A percentile compares a stretch with the other conserved stretches of the same genome.
Conservation (phyloP, 106 monocot genomes). For the Dioscorea dumetorum region DNA sequence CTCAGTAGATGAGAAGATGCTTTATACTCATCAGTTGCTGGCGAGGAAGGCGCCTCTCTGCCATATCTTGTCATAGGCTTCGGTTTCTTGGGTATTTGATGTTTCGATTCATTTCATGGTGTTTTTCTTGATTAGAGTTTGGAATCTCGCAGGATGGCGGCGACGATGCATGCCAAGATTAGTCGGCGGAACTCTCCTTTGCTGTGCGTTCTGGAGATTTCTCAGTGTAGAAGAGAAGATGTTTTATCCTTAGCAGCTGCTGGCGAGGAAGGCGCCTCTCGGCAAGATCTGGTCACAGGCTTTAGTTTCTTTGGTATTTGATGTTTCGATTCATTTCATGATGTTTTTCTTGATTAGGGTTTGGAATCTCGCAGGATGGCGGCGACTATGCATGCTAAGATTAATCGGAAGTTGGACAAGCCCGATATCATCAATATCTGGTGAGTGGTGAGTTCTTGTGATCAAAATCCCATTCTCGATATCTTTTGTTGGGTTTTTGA, state of each 20-base stretch:
- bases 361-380: conserved; percentile 67
- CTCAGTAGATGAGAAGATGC: too few relatives aligned
- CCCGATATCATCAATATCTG: conserved; percentile 88
- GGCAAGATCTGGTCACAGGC: conserved; percentile 81
- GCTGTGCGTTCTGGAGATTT: too few relatives aligned
- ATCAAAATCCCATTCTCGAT: background rate
- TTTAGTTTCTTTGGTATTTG: background rate
- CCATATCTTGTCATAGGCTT: too few relatives aligned
- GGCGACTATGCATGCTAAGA: conserved; percentile 82
- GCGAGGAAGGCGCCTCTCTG: too few relatives aligned
- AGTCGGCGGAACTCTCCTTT: too few relatives aligned
- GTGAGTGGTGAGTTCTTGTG: conserved; percentile 18
- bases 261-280: conserved; percentile 81
- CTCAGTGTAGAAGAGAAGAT: conserved; percentile 16
- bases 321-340: background rate
- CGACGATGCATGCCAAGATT: too few relatives aligned
- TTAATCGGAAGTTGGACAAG: conserved; percentile 80
- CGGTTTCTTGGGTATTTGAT: too few relatives aligned
- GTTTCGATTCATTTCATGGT: too few relatives aligned
- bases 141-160: too few relatives aligned
- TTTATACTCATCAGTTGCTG: too few relatives aligned
- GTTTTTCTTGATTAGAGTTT: too few relatives aligned
- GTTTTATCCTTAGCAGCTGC: conserved; percentile 97
- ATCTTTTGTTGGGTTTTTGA: conserved; percentile 2
- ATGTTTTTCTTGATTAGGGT: background rate